Base-by-base conservation (phyloP, 2,329 filamentous ascomycete species). In the Penicillium brevicompactum region DNA sequence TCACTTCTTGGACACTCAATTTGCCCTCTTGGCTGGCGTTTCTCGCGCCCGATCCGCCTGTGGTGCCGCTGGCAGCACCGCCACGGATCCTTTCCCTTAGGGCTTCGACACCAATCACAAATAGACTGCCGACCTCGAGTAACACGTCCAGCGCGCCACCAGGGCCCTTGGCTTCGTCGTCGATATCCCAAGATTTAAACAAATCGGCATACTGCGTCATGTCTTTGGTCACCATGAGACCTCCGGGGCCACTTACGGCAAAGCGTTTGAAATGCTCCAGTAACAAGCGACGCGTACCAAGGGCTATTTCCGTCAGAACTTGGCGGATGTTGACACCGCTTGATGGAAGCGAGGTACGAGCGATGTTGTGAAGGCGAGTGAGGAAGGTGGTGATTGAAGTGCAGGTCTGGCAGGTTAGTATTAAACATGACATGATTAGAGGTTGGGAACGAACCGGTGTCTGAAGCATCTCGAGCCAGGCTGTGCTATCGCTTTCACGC, bases 221-320 rank as follows among this genome's bases (percentile, higher is more conserved):
- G 71, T 99, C 94, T 77, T 97, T 96, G 34, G 89, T 93, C 24
- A 97, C 91, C 84, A 97, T 94, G 45, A 99, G 84, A 2, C 92
- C 94, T 58, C 94, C 94, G 0, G 93, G 92, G 40, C 92, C 91
- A 64, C 92, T 96, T 62, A 99, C 91, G 57, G 88, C 86, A 77
- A 96, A 99, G 68, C 91, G 92, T 69, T 96, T 94, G 76, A 97
- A 91, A 75, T 99, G 94, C 59, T 94, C 90, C 59, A 99, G 87
- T 4, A 99, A 83, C 9, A 95, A 83, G 47, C 83, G 78, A 62
- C 92, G 87, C 34, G 96, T 81, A 9, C 88, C 88, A 13, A 92
- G 78, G 1, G 91, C 92, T 21, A 97, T 84, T 76, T 97, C 93
- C 56, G 87, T 88, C 51, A 89, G 86, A 70, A 97, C 90, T 46